Conservation (phyloP, 2,329 filamentous ascomycete genomes). For the Aspergillaceae sp. region DNA sequence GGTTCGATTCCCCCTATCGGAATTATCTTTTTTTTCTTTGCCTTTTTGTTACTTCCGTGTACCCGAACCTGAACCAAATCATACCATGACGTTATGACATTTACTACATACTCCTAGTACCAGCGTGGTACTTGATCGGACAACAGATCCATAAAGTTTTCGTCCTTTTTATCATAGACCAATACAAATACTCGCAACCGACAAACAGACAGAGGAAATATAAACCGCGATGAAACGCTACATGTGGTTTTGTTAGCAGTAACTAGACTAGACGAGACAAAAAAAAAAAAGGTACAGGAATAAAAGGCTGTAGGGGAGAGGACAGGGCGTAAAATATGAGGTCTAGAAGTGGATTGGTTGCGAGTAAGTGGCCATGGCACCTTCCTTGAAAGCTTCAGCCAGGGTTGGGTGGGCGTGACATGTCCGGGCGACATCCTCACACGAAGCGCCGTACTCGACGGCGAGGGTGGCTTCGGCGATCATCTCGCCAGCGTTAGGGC, state of each 20-base stretch:
- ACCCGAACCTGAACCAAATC: no score
- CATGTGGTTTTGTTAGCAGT: conserved; percentile 27
- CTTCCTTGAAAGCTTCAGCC: conserved; percentile 98
- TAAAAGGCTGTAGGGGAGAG: conserved; percentile 3
- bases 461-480: conserved; percentile 95
- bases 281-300: conserved; percentile 11
- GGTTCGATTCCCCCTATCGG: conserved; percentile 4
- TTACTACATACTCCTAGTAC: background rate
- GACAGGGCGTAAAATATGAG: background rate
- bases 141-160: no score
- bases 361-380: conserved; percentile 91
- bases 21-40: background rate
- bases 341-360: conserved; percentile 90
- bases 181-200: conserved; percentile 1
- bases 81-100: background rate
- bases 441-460: conserved; percentile 90
- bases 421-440: conserved; percentile 88
- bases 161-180: conserved; percentile 12
- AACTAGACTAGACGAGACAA: conserved; percentile 24
- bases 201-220: conserved; percentile 17
- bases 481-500: conserved; percentile 96
- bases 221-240: conserved; percentile 29
- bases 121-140: no score
- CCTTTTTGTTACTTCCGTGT: background rate
- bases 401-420: conserved; percentile 95